Evolutionary conservation across 2,329 filamentous ascomycete species (phyloP).

Genomic region (Mycogone perniciosa): DNA sequence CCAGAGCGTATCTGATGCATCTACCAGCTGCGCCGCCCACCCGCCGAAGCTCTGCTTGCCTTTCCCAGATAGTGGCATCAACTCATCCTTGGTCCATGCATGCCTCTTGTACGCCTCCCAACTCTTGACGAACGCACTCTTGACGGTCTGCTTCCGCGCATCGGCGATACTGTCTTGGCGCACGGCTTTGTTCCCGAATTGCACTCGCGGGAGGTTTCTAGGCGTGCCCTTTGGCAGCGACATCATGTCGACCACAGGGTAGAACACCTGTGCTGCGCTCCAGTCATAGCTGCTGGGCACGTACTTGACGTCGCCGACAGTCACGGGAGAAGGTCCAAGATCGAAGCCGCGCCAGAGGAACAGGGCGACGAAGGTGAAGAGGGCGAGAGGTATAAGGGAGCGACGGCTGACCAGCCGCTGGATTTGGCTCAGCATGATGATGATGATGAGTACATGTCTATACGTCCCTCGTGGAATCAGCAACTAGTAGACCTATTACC

Average conservation of each 20-base stretch:
- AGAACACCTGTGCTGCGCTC: slow-evolving; percentile 26
- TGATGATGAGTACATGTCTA: not conserved
- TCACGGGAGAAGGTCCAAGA: slow-evolving; percentile 11
- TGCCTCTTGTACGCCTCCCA: slow-evolving; percentile 48
- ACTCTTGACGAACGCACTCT: slow-evolving; percentile 35
- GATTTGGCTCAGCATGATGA: slow-evolving; percentile 25
- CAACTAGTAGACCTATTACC: no score
- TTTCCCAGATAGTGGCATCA: slow-evolving; percentile 42
- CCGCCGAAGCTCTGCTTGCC: slow-evolving; percentile 44
- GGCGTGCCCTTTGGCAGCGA: slow-evolving; percentile 30
- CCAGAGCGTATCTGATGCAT: slow-evolving; percentile 52
- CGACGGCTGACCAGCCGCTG: slow-evolving; percentile 29
- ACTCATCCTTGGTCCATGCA: slow-evolving; percentile 52
- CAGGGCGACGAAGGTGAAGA: slow-evolving; percentile 20
- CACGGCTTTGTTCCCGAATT: slow-evolving; percentile 26
- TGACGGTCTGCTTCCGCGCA: slow-evolving; percentile 32
- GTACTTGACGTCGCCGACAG: slow-evolving; percentile 23
- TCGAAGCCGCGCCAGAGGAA: slow-evolving; percentile 24
- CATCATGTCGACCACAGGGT: slow-evolving; percentile 27
- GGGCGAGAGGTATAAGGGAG: slow-evolving; percentile 25
- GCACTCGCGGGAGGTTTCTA: slow-evolving; percentile 38
- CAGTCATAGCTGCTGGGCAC: slow-evolving; percentile 34
- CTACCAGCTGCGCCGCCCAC: slow-evolving; percentile 54
- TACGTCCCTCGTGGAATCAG: no score
- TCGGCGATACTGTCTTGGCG: slow-evolving; percentile 31